Percentiles rank a stretch among this genome's conserved stretches.
Conservation (phyloP, 208 protist species). For the Leishmania aethiopica region DNA sequence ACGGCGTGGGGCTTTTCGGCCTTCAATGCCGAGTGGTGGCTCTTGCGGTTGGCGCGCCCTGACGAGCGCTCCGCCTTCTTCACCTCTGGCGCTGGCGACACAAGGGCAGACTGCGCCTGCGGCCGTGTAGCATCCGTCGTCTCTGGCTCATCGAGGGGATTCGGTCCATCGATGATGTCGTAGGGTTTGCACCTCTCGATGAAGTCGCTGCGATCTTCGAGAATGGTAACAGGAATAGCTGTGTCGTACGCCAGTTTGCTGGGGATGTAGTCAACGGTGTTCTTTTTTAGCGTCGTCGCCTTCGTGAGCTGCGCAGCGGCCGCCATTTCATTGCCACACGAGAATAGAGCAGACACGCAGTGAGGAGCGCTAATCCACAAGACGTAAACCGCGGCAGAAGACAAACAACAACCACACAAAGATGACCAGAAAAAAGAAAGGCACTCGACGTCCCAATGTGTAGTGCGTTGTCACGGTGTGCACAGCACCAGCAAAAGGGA, state of each 20-base stretch:
- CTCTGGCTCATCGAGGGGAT: conserved; percentile 43
- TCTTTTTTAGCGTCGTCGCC: conserved; percentile 25
- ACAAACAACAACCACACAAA: not conserved
- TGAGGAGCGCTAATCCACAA: not conserved
- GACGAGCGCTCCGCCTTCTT: not conserved
- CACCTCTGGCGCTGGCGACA: not conserved
- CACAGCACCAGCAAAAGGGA: not conserved
- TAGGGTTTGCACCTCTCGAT: conserved; percentile 55
- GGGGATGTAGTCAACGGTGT: conserved; percentile 52
- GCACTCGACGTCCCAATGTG: not conserved
- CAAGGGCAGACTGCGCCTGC: not conserved
- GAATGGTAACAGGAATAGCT: conserved; percentile 54
- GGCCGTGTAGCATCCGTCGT: not conserved
- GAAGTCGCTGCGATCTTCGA: conserved; percentile 42
- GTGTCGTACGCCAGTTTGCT: conserved; percentile 62
- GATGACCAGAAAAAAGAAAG: not conserved
- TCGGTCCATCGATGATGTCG: conserved; percentile 66
- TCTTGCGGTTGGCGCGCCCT: conserved; percentile 8
- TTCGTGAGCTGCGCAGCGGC: not conserved
- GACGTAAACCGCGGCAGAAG: not conserved
- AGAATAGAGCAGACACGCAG: not conserved
- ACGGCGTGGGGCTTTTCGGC: not conserved
- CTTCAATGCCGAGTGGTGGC: conserved; percentile 12
- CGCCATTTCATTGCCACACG: not conserved
- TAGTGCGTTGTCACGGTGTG: not conserved